phyloP scores from a whole-genome alignment of 805 yeast species.

The Kodamaea neixiangensis region DNA sequence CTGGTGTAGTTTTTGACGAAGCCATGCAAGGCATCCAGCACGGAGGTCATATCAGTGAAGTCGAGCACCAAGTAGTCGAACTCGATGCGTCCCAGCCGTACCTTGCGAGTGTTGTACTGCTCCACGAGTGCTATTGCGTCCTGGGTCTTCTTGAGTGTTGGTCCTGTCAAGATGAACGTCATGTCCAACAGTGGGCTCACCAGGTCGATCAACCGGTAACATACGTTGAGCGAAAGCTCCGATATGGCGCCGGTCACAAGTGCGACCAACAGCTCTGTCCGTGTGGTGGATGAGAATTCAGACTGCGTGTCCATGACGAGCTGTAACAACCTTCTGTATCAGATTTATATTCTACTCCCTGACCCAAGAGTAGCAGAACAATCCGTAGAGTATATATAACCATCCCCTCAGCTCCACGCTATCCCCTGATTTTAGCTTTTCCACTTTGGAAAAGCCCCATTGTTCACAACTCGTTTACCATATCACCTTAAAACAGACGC shows the following conservation, averaged over 20 bases:
- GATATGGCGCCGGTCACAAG: conserved; percentile 13
- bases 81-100: conserved; percentile 60
- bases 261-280: conserved; percentile 9
- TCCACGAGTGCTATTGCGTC: conserved; percentile 59
- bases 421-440: conserved; percentile 4
- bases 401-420: background rate
- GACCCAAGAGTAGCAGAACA: background rate
- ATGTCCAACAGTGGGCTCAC: conserved; percentile 26
- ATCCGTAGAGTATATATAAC: background rate
- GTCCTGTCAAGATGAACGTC: conserved; percentile 83
- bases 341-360: background rate
- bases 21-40: conserved; percentile 70
- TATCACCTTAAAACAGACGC: background rate
- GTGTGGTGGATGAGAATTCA: conserved; percentile 8
- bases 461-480: background rate
- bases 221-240: conserved; percentile 8
- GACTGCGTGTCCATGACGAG: conserved; percentile 8
- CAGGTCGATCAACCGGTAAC: conserved; percentile 10
- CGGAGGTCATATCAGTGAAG: conserved; percentile 83
- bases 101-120: conserved; percentile 30
- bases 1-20: conserved; percentile 59
- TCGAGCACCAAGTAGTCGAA: conserved; percentile 88
- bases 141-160: conserved; percentile 82
- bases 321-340: background rate
- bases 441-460: conserved; percentile 1